Percentiles rank a stretch among this genome's conserved stretches.
Evolutionary conservation across 106 monocot genomes (phyloP).

Genomic region (Hemerocallis citrina): DNA sequence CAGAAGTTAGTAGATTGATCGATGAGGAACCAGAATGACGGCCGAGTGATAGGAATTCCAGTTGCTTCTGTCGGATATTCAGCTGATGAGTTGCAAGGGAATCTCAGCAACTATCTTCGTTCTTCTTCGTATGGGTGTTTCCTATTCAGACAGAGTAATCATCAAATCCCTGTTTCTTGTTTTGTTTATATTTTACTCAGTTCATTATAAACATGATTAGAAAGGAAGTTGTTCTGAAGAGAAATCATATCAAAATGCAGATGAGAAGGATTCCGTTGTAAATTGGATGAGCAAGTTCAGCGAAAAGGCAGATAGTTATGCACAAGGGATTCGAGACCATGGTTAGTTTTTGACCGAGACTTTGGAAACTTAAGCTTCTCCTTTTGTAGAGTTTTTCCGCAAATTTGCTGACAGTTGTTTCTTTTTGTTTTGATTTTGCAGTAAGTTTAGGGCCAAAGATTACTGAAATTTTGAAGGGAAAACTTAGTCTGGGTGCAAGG

Average conservation of each 20-base stretch:
- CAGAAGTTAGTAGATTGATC: background rate
- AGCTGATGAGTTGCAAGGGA: background rate
- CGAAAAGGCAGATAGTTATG: constrained; percentile 15
- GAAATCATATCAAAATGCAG: constrained; percentile 9
- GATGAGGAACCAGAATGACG: background rate
- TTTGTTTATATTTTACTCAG: background rate
- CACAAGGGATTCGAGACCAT: constrained; percentile 25
- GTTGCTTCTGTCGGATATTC: background rate
- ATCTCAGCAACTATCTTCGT: background rate
- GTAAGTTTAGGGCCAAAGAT: constrained; percentile 29
- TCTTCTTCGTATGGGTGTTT: constrained; percentile 3
- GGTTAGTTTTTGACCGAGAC: constrained; percentile 8
- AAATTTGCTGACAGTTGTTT: too few relatives aligned
- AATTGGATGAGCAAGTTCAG: constrained; percentile 25
- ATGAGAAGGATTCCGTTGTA: constrained; percentile 10
- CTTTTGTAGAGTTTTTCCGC: background rate
- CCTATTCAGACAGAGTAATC: constrained; percentile 10
- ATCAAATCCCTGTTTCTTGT: background rate
- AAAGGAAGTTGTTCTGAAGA: background rate
- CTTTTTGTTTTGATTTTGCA: background rate
- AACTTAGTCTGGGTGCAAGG: constrained; percentile 30
- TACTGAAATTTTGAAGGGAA: constrained; percentile 35
- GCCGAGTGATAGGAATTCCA: background rate
- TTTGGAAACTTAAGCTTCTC: background rate
- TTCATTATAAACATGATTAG: background rate